These are phyloP conservation scores for Fusarium circinatum DNA, from an alignment of 2,329 filamentous ascomycete genomes.

Conservation along the genomic window DNA sequence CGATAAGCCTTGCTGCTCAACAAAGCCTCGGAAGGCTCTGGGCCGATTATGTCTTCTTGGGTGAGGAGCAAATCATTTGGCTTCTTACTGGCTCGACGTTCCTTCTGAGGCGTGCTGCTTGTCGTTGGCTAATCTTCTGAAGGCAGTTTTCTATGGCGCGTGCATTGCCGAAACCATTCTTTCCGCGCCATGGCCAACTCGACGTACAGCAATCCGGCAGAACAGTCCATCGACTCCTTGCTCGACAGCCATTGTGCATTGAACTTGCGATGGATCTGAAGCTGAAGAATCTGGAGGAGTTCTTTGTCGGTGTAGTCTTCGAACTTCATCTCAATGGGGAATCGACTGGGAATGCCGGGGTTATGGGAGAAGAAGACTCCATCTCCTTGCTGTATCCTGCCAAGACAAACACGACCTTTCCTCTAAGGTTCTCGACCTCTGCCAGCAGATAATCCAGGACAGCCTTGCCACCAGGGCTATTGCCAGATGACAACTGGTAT, in stretches of 20 bases:
- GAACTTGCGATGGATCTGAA: constrained; percentile 65
- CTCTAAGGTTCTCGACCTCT: constrained; percentile 76
- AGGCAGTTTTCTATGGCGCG: constrained; percentile 73
- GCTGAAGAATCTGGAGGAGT: constrained; percentile 68
- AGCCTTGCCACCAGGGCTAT: constrained; percentile 65
- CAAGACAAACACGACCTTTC: constrained; percentile 76
- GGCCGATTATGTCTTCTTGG: constrained; percentile 77
- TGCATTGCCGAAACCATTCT: constrained; percentile 78
- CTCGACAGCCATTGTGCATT: constrained; percentile 66
- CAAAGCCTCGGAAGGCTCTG: constrained; percentile 67
- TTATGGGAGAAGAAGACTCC: constrained; percentile 83
- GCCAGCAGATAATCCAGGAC: constrained; percentile 78
- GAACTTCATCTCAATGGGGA: constrained; percentile 74
- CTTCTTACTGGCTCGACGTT: constrained; percentile 52
- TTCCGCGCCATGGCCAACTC: constrained; percentile 72
- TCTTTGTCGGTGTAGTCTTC: constrained; percentile 75
- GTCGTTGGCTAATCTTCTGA: constrained; percentile 63
- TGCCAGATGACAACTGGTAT: constrained; percentile 74
- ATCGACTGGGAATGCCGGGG: constrained; percentile 74
- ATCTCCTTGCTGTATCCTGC: constrained; percentile 80
- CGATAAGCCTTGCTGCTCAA: constrained; percentile 64
- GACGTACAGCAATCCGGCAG: constrained; percentile 68
- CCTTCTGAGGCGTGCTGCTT: constrained; percentile 64
- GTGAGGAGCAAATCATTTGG: constrained; percentile 70
- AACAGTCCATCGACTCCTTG: constrained; percentile 69